phyloP scores from a whole-genome alignment of 805 yeast species.

The Sugiyamaella floridensis region DNA sequence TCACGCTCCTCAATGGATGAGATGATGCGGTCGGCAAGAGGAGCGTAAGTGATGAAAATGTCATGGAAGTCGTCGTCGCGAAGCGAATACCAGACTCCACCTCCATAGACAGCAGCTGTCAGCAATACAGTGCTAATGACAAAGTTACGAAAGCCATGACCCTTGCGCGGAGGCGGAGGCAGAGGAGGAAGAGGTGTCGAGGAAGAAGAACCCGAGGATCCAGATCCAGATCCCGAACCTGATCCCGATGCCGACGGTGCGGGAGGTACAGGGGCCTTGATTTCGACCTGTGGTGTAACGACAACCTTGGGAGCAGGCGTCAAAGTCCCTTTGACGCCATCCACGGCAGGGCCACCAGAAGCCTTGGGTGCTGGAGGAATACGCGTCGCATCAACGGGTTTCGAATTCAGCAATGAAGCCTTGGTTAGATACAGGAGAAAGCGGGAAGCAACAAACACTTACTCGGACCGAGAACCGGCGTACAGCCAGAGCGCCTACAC shows the following conservation, averaged over 20 bases:
- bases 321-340: not conserved
- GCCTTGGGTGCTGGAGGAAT: not conserved
- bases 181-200: not conserved
- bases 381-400: not conserved
- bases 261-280: no score
- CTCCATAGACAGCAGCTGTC: constrained; percentile 41
- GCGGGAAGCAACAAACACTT: not conserved
- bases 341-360: not conserved
- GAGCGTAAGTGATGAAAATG: constrained; percentile 54
- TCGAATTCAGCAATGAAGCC: not conserved
- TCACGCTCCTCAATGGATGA: constrained; percentile 41
- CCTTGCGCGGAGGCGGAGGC: constrained; percentile 6
- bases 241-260: no score
- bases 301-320: not conserved
- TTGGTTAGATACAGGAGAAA: not conserved
- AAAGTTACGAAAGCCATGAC: constrained; percentile 28
- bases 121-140: constrained; percentile 22
- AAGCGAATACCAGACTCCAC: constrained; percentile 53
- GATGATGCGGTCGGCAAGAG: constrained; percentile 52
- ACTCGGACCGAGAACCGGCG: not conserved
- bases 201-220: not conserved
- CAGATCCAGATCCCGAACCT: not conserved
- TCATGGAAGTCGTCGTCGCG: constrained; percentile 56
- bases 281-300: no score
- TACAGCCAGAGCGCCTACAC: not conserved